Conservation (phyloP, 371 early-diverging fungal species). For the Rhizopus microsporus region DNA sequence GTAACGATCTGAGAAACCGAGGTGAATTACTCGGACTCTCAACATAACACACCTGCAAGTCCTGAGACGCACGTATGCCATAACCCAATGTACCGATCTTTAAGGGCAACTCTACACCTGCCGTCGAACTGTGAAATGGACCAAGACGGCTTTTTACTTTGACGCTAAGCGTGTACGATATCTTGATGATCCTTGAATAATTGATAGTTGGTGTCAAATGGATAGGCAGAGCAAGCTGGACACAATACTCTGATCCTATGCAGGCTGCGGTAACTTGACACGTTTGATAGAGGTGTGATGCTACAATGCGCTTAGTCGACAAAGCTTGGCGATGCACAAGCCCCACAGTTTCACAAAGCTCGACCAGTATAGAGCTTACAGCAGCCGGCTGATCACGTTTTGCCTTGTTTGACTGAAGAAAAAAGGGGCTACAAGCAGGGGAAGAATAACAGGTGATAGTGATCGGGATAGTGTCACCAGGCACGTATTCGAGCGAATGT, state of each 20-base stretch:
- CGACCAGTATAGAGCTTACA: constrained; percentile 16
- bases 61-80: constrained; percentile 35
- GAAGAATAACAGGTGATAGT: neutral
- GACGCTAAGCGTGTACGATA: constrained; percentile 26
- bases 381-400: constrained; percentile 23
- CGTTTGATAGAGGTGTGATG: constrained; percentile 19
- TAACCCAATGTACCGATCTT: constrained; percentile 42
- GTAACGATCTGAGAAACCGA: constrained; percentile 30
- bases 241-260: constrained; percentile 19
- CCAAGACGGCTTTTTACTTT: constrained; percentile 28
- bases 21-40: constrained; percentile 13
- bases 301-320: constrained; percentile 16
- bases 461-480: constrained; percentile 36
- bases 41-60: constrained; percentile 18
- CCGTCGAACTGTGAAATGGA: constrained; percentile 12
- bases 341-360: constrained; percentile 17
- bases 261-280: constrained; percentile 11
- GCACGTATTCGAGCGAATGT: constrained; percentile 30
- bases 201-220: constrained; percentile 31
- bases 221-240: constrained; percentile 23
- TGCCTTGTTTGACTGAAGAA: neutral
- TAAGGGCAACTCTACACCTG: constrained; percentile 27
- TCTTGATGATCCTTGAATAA: constrained; percentile 26
- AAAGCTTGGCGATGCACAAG: constrained; percentile 16
- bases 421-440: too few species aligned